Evolutionary conservation across 306 rosid genomes (phyloP).

Genomic region (Quercus glauca): DNA sequence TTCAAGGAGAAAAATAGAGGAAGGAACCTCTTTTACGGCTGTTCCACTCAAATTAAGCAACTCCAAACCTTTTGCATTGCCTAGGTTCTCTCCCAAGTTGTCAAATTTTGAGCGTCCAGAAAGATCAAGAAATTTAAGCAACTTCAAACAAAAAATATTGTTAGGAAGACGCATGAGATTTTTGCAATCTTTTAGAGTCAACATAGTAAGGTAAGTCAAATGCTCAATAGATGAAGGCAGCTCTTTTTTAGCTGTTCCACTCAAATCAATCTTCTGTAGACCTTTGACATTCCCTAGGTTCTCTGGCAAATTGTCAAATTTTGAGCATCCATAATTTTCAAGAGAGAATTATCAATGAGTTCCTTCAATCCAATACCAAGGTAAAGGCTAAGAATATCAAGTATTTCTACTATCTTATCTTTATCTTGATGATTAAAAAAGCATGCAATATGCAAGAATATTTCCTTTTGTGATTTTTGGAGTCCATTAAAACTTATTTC

Average conservation of each 20-base stretch:
- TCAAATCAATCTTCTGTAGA: slow-evolving; percentile 18
- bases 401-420: not conserved
- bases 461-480: not conserved
- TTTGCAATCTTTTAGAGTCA: too few species aligned
- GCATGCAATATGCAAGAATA: not conserved
- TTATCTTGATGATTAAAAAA: not conserved
- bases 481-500: not conserved
- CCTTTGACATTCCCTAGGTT: slow-evolving; percentile 33
- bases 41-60: too few species aligned
- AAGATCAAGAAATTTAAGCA: slow-evolving; percentile 35
- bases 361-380: not conserved
- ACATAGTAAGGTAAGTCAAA: too few species aligned
- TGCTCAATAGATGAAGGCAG: not conserved
- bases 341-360: not conserved
- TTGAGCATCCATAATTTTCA: slow-evolving; percentile 24
- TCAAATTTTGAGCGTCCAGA: not conserved
- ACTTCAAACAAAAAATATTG: not conserved
- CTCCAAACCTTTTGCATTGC: too few species aligned
- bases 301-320: slow-evolving; percentile 29
- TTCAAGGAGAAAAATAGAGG: too few species aligned
- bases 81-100: too few species aligned
- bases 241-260: not conserved
- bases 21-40: too few species aligned
- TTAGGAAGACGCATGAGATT: too few species aligned
- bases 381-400: not conserved